Base-by-base conservation (phyloP, 2,329 filamentous ascomycete species). In the Intubia oerlemansii region DNA sequence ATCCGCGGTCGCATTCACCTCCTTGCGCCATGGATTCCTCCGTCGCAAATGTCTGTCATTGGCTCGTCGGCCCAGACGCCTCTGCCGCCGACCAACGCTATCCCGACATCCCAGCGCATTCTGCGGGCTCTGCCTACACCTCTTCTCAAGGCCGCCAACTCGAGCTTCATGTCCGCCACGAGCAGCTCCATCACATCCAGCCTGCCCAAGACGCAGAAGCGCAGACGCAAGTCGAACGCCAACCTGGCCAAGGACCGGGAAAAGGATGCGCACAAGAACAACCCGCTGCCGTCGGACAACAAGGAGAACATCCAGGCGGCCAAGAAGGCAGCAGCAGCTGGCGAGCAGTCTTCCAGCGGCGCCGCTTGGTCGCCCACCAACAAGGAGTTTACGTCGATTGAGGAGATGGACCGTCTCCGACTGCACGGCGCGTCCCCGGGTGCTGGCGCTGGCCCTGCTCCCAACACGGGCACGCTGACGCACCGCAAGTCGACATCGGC, bases 1-100 rank as follows among this genome's bases (percentile, higher is more conserved):
- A 90, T 98, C 35, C 75, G 84, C 5, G 88, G 88, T 13, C 75
- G 81, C 30, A 88, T 98, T 31, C 88, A 98, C 49, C 66, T 98
- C 3, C 62, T 98, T 7, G 85, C 88, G 1, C 88, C 88, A 0
- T 93, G 82, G 88, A 95, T 98, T 26, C 88, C 88, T 2, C 88
- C 88, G 0, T 95, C 81, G 5, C 82, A 92, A 46, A 76, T 92
- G 59, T 82, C 72, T 30, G 71, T 76, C 12, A 73, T 84, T 38
- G 72, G 74, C 17, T 62, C 66, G 2, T 71, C 78, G 8, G 32
- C 66, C 11, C 71, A 80, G 41, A 71, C 72, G 11, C 48, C 48
- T 1, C 61, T 75, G 4, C 75, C 79, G 1, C 84, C 84, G 0
- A 74, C 73, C 1, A 84, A 81, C 38, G 78, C 82, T 5, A 74